Conservation (phyloP, 176 grass and related monocot genomes). For the Raddia distichophylla region DNA sequence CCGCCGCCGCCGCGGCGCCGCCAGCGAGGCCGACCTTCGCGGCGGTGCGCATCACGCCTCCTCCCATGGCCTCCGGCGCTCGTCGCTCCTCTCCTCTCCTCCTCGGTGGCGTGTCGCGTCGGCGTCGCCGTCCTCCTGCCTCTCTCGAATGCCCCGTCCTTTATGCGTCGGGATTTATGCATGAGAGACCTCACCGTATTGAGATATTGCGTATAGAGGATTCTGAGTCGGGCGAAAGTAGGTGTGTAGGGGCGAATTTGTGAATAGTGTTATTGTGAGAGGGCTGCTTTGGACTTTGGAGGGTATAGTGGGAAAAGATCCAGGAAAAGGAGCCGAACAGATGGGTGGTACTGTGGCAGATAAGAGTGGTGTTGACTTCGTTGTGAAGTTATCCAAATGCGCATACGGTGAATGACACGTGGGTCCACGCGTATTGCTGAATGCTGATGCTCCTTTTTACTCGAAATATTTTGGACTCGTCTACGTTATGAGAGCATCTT, state of each 20-base stretch:
- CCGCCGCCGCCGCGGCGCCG: slow-evolving; percentile 1
- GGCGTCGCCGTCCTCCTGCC: too few species aligned
- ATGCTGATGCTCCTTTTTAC: too few species aligned
- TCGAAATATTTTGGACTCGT: too few species aligned
- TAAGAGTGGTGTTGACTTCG: slow-evolving; percentile 8
- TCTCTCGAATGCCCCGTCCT: neutral
- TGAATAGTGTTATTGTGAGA: neutral
- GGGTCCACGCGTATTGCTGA: neutral
- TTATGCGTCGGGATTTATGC: neutral
- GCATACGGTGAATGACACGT: slow-evolving; percentile 29
- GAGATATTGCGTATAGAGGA: neutral
- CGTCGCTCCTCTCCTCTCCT: too few species aligned
- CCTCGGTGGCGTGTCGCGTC: slow-evolving; percentile 12
- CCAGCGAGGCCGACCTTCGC: slow-evolving; percentile 58
- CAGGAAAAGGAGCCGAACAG: neutral
- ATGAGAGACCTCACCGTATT: neutral
- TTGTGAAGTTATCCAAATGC: slow-evolving; percentile 34
- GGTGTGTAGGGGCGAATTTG: neutral
- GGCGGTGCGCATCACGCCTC: slow-evolving; percentile 75
- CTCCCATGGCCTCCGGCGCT: slow-evolving; percentile 46
- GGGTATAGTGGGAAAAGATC: neutral
- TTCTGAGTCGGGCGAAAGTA: too few species aligned
- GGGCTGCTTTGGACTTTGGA: neutral
- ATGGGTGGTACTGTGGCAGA: neutral
- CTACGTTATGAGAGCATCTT: too few species aligned